These are phyloP conservation scores for Panicum miliaceum DNA, from an alignment of 176 grass and related monocot species.

Conservation along the genomic window DNA sequence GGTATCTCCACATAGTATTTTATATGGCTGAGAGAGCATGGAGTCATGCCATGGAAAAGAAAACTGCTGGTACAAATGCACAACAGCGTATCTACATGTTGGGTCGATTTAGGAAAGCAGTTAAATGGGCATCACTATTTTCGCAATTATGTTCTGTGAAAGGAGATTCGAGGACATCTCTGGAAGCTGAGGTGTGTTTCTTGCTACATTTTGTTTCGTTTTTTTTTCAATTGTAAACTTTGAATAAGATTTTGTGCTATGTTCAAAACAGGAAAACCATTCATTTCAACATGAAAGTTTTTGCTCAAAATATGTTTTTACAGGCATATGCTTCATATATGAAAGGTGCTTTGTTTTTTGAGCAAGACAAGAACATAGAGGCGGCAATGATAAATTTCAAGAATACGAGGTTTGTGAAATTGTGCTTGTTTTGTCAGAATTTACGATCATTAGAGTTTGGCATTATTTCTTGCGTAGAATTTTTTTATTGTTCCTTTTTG, in stretches of 20 bases:
- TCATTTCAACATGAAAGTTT: neutral
- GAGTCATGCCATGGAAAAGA: conserved; percentile 99
- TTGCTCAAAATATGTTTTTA: conserved; percentile 8
- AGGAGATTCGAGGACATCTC: conserved; percentile 95
- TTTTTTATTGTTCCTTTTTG: conserved; percentile 21
- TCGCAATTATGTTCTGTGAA: conserved; percentile 83
- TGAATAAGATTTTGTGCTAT: neutral
- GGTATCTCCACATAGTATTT: conserved; percentile 90
- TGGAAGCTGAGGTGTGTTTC: conserved; percentile 85
- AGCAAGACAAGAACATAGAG: conserved; percentile 98
- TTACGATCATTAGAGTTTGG: neutral
- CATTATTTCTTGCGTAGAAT: conserved; percentile 20
- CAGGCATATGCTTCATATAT: conserved; percentile 99
- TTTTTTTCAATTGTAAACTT: neutral
- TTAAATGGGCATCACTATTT: conserved; percentile 92
- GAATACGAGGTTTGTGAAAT: conserved; percentile 76
- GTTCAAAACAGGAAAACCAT: neutral
- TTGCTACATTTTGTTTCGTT: conserved; percentile 14
- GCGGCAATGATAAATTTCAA: conserved; percentile 90
- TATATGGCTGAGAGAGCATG: conserved; percentile 98
- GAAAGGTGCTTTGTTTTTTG: conserved; percentile 93
- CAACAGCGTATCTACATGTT: conserved; percentile 87
- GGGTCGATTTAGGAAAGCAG: conserved; percentile 94
- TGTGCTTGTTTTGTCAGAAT: neutral
- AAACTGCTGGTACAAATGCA: conserved; percentile 83